Base-by-base conservation (phyloP, 2,329 filamentous ascomycete species). In the Clathrospora elynae region DNA sequence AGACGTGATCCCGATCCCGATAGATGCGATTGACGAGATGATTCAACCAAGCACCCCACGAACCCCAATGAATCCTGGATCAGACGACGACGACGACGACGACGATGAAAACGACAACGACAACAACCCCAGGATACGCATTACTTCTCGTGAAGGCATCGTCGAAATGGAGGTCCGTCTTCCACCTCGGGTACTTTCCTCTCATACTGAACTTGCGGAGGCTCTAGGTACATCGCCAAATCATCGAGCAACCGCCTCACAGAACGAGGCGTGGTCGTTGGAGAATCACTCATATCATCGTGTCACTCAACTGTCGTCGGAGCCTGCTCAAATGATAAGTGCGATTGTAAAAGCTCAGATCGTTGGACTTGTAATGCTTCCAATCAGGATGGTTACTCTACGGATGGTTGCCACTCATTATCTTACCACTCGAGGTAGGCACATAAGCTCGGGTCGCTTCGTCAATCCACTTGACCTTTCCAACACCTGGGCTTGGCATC, bases 111-210 rank as follows among this genome's bases (percentile, higher is more conserved):
- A 59, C 25, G 51, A 62, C 13, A 55, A 64, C 13, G 60, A 62
- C 23, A 59, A 62, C 25, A 65, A 70, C 29, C 67, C 68, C 6
- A 57, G 64, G 19, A 70, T 71, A 16, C 59, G 68, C n/a, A 71
- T 71, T 19, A 70, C 66, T 5, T 66, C 59, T n/a, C 52, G 68
- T 17, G 66, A 67, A 38, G 64, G 64, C 3, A 62, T 70, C 14
- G 67, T 71, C 14, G 66, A 70, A 41, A 66, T 71, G 56, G 68
- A 71, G 46, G 67, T 71, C 5, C 62, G 64, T 13, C 49, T 71
- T 12, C 68, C 68, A 6, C 56, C 64, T 32, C 59, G 62, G 24
- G 47, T 66, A 18, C 51, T 67, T 22, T 64, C 61, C 7, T 58
- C 56, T 31, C 62, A 62, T 38, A 65, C 52, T 10, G 60, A 64